phyloP scores from a whole-genome alignment of 1,284 basidiomycete genomes.

The Gomphus sp. region DNA sequence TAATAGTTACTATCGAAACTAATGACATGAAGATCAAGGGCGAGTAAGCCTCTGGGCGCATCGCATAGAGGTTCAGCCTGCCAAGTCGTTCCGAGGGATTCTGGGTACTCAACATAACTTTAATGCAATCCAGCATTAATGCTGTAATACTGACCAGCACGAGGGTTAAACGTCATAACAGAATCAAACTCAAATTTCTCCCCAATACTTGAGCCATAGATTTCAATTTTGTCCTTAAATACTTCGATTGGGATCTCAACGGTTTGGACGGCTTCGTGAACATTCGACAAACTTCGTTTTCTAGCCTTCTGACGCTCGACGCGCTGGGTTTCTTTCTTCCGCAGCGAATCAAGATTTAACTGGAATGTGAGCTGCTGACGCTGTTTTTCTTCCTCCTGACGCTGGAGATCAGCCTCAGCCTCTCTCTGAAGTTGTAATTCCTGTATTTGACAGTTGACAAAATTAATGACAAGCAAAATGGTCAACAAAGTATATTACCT shows the following conservation, averaged over 20 bases:
- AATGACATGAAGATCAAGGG: conserved; percentile 57
- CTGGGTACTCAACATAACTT: conserved; percentile 23
- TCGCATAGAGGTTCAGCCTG: conserved; percentile 65
- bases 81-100: conserved; percentile 53
- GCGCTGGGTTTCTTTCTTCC: conserved; percentile 7
- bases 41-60: conserved; percentile 41
- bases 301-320: conserved; percentile 36
- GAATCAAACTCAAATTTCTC: conserved; percentile 48
- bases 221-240: conserved; percentile 46
- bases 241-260: conserved; percentile 50
- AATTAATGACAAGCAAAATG: not conserved
- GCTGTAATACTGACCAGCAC: conserved; percentile 37
- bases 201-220: conserved; percentile 16
- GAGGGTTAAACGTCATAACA: conserved; percentile 63
- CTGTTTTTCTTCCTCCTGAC: conserved; percentile 7
- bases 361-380: conserved; percentile 3
- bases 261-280: conserved; percentile 45
- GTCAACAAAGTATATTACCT: not conserved
- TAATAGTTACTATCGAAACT: conserved; percentile 63
- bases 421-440: conserved; percentile 3
- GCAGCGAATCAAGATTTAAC: conserved; percentile 4
- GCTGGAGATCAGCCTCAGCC: conserved; percentile 3
- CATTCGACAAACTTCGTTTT: conserved; percentile 54
- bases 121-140: not conserved
- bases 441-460: not conserved